phyloP scores from a whole-genome alignment of 495 filamentous ascomycete genomes.

The Daldinia childiae region DNA sequence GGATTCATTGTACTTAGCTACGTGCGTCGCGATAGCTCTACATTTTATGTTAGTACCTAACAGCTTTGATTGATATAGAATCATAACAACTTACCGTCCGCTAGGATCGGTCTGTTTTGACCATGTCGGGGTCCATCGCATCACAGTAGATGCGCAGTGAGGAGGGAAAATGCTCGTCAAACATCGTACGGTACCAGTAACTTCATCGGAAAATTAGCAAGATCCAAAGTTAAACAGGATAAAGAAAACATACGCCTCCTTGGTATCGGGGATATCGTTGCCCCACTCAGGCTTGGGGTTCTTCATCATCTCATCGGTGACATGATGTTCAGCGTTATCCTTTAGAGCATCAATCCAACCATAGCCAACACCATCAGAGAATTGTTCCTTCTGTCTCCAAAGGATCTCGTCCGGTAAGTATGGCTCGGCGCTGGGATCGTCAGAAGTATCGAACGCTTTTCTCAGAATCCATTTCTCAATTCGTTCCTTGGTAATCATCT shows the following conservation, averaged over 20 bases:
- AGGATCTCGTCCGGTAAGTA: constrained; percentile 96
- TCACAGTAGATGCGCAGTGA: constrained; percentile 89
- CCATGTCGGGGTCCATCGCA: constrained; percentile 98
- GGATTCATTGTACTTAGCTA: constrained; percentile 29
- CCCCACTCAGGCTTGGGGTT: constrained; percentile 97
- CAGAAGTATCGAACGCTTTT: constrained; percentile 93
- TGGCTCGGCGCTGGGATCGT: constrained; percentile 77
- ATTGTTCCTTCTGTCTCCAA: constrained; percentile 99
- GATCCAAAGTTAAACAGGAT: neutral
- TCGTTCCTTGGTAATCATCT: constrained; percentile 89
- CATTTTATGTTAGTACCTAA: constrained; percentile 20
- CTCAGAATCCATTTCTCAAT: constrained; percentile 98
- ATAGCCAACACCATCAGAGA: constrained; percentile 97
- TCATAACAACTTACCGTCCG: constrained; percentile 72
- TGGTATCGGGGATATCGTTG: constrained; percentile 86
- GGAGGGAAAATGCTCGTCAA: constrained; percentile 98
- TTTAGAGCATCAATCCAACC: constrained; percentile 98
- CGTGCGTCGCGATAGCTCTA: constrained; percentile 36
- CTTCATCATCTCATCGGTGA: constrained; percentile 96
- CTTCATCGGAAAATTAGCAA: constrained; percentile 47
- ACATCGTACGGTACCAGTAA: constrained; percentile 98
- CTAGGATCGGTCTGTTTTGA: constrained; percentile 94
- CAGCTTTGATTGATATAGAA: neutral
- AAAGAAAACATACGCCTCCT: constrained; percentile 79
- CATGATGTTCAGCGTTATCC: constrained; percentile 85